Evolutionary conservation across 2,329 filamentous ascomycete species (phyloP).

Genomic region (Hypoxylon sp.): DNA sequence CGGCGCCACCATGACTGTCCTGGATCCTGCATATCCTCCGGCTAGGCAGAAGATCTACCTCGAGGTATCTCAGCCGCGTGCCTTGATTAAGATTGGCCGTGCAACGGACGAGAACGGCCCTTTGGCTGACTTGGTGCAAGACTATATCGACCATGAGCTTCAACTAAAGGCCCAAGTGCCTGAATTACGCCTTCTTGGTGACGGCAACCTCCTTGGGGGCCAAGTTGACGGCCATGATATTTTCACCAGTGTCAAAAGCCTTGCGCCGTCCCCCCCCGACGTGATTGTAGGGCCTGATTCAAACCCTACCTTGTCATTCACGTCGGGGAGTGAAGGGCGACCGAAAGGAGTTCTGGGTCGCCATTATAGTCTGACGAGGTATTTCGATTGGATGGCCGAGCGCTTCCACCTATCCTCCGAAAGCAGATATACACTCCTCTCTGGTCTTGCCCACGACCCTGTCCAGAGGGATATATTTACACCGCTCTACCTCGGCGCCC

Average conservation of each 20-base stretch:
- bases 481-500: constrained; percentile 86
- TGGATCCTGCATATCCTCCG: constrained; percentile 87
- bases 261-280: constrained; percentile 70
- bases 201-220: constrained; percentile 80
- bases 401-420: constrained; percentile 80
- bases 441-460: constrained; percentile 84
- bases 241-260: constrained; percentile 67
- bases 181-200: constrained; percentile 76
- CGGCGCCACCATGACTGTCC: constrained; percentile 73
- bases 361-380: constrained; percentile 87
- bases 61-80: constrained; percentile 80
- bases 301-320: constrained; percentile 80
- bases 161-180: constrained; percentile 81
- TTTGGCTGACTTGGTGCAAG: constrained; percentile 62
- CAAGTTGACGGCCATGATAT: constrained; percentile 74
- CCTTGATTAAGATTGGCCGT: constrained; percentile 79
- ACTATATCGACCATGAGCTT: constrained; percentile 80
- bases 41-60: constrained; percentile 86
- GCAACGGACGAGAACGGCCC: constrained; percentile 77
- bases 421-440: constrained; percentile 84
- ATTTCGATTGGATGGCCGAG: constrained; percentile 94
- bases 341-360: constrained; percentile 91
- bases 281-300: constrained; percentile 90
- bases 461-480: constrained; percentile 86
- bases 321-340: constrained; percentile 79